Conservation (phyloP, 2,329 filamentous ascomycete species). For the Incumbomyces delicatus region DNA sequence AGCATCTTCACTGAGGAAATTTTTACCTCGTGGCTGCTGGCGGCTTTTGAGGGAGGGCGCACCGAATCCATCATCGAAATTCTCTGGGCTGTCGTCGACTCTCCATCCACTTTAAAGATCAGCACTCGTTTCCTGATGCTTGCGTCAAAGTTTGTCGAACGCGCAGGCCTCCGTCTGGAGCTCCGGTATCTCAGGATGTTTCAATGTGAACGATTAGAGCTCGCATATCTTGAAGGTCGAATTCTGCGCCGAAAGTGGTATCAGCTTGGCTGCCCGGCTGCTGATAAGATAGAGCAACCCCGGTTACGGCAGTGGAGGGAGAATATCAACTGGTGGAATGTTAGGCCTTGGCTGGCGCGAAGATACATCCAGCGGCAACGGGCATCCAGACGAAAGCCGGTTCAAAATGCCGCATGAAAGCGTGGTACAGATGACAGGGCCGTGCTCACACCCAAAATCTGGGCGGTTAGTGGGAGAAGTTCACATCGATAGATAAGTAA, state of each 20-base stretch:
- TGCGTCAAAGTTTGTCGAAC: too few species aligned
- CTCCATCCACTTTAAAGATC: not conserved
- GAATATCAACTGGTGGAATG: too few species aligned
- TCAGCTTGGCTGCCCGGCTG: conserved; percentile 2
- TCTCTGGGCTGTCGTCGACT: conserved; percentile 4
- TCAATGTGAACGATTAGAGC: not conserved
- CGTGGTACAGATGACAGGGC: too few species aligned
- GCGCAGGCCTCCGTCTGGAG: too few species aligned
- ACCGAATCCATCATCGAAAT: not conserved
- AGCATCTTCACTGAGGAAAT: not conserved
- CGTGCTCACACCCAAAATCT: too few species aligned
- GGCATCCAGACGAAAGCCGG: too few species aligned
- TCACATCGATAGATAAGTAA: too few species aligned
- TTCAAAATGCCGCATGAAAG: too few species aligned
- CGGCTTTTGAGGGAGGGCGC: not conserved
- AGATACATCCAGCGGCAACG: not conserved
- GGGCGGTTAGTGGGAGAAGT: too few species aligned
- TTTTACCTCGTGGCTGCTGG: not conserved
- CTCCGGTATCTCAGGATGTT: not conserved
- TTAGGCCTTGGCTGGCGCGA: not conserved
- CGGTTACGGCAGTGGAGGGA: not conserved
- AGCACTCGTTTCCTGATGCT: conserved; percentile 1
- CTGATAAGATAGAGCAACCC: not conserved
- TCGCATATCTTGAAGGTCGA: not conserved
- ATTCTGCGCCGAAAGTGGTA: conserved; percentile 3